Conservation (phyloP, 2,329 filamentous ascomycete species). For the Fusarium fujikuroi region DNA sequence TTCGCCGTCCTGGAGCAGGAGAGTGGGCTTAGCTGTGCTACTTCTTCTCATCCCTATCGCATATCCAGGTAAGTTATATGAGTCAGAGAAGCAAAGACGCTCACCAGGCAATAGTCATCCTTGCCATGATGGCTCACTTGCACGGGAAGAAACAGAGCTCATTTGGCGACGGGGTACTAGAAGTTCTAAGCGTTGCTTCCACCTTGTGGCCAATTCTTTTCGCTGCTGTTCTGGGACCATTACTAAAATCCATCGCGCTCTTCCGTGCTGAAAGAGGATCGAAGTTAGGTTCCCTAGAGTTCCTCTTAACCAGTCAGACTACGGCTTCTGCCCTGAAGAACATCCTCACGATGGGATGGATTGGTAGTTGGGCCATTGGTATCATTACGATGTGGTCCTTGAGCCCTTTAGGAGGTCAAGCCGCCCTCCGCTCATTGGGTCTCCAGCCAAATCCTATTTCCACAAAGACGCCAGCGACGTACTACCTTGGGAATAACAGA, state of each 20-base stretch:
- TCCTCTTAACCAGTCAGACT: background rate
- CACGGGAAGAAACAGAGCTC: background rate
- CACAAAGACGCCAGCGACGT: background rate
- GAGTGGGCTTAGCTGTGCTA: rapidly evolving
- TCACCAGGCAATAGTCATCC: background rate
- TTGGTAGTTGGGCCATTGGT: background rate
- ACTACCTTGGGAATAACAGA: background rate
- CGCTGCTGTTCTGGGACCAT: background rate
- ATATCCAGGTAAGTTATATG: background rate
- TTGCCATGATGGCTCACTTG: background rate
- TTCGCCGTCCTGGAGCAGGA: background rate
- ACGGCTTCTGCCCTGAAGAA: background rate
- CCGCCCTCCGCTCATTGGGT: background rate
- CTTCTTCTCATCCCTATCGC: background rate
- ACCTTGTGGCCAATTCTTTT: slow-evolving; percentile 20
- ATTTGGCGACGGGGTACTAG: background rate
- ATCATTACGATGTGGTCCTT: background rate
- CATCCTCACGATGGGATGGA: background rate
- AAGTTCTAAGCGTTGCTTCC: background rate
- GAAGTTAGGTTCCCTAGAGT: background rate
- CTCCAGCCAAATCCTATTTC: rapidly evolving
- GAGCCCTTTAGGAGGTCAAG: slow-evolving; percentile 1
- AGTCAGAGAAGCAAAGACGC: rapidly evolving
- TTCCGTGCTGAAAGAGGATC: background rate
- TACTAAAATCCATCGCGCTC: background rate